phyloP scores from a whole-genome alignment of 805 yeast genomes.

The Candida nitratophila region DNA sequence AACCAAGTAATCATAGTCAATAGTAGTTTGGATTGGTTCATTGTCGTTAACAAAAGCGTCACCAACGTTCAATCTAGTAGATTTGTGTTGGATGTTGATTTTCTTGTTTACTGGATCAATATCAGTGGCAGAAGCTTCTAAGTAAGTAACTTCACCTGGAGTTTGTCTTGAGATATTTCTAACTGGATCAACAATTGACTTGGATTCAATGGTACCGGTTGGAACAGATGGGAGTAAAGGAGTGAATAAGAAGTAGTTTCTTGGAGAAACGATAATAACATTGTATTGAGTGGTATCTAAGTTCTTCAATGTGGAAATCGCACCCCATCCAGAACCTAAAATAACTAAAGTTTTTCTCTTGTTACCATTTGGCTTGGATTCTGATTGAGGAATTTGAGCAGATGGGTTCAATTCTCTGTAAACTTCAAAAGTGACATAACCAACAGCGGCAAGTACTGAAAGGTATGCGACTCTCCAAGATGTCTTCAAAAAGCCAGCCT shows the following conservation, averaged over 20 bases:
- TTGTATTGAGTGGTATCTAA: slow-evolving; percentile 83
- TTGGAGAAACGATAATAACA: slow-evolving; percentile 85
- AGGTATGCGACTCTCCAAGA: slow-evolving; percentile 45
- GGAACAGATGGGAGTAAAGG: slow-evolving; percentile 95
- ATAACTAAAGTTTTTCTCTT: slow-evolving; percentile 69
- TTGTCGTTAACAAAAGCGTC: slow-evolving; percentile 43
- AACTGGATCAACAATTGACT: slow-evolving; percentile 92
- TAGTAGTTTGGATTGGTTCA: slow-evolving; percentile 36
- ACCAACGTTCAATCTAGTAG: slow-evolving; percentile 48
- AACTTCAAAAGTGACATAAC: slow-evolving; percentile 54
- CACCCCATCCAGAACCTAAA: slow-evolving; percentile 94
- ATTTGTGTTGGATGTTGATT: slow-evolving; percentile 52
- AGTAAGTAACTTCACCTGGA: slow-evolving; percentile 70
- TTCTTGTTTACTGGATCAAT: slow-evolving; percentile 68
- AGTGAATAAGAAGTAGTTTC: slow-evolving; percentile 92
- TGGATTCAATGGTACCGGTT: slow-evolving; percentile 83
- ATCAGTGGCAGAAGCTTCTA: slow-evolving; percentile 85
- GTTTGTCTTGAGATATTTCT: slow-evolving; percentile 73
- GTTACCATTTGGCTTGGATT: slow-evolving; percentile 40
- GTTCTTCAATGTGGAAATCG: slow-evolving; percentile 75
- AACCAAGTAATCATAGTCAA: slow-evolving; percentile 75
- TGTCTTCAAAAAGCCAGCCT: slow-evolving; percentile 26
- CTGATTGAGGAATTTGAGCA: slow-evolving; percentile 51
- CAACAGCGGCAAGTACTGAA: slow-evolving; percentile 44
- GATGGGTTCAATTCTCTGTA: slow-evolving; percentile 58